phyloP scores from a whole-genome alignment of 352 stramenopile genomes.

The Phytophthora palmivora region DNA sequence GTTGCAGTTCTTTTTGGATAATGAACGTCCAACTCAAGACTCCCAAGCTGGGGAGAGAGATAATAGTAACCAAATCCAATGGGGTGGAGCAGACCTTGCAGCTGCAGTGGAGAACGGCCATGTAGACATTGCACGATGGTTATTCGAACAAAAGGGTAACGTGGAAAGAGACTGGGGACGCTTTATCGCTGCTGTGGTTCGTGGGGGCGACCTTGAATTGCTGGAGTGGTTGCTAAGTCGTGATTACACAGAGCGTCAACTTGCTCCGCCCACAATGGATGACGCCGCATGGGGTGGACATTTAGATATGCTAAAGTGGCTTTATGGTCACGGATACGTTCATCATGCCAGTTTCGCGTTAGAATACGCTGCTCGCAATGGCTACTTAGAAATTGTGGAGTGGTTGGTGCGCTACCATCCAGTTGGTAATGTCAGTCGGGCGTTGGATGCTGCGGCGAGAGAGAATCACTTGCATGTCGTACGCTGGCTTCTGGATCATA shows the following conservation, averaged over 20 bases:
- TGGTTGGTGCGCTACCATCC: constrained; percentile 38
- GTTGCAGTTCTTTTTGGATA: constrained; percentile 31
- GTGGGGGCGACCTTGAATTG: constrained; percentile 25
- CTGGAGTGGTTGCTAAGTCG: constrained; percentile 38
- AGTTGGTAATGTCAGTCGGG: constrained; percentile 42
- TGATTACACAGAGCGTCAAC: constrained; percentile 31
- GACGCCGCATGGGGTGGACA: constrained; percentile 35
- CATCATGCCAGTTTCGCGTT: constrained; percentile 38
- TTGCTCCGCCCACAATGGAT: constrained; percentile 37
- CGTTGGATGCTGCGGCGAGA: constrained; percentile 33
- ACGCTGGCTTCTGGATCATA: constrained; percentile 33
- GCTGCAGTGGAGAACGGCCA: constrained; percentile 33
- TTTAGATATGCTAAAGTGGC: constrained; percentile 34
- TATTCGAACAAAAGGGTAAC: constrained; percentile 30
- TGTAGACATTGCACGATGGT: constrained; percentile 24
- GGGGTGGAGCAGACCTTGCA: constrained; percentile 36
- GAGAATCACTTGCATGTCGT: constrained; percentile 30
- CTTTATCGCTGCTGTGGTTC: constrained; percentile 30
- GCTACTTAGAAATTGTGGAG: constrained; percentile 46
- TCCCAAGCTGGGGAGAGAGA: too few relatives aligned
- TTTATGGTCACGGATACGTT: constrained; percentile 36
- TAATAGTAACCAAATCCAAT: constrained; percentile 30
- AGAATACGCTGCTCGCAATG: constrained; percentile 44
- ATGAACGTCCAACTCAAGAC: constrained; percentile 1
- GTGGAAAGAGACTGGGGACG: constrained; percentile 34